Conservation (phyloP, 1,139 yeast species). For the Lodderomyces pseudojiufengensis region DNA sequence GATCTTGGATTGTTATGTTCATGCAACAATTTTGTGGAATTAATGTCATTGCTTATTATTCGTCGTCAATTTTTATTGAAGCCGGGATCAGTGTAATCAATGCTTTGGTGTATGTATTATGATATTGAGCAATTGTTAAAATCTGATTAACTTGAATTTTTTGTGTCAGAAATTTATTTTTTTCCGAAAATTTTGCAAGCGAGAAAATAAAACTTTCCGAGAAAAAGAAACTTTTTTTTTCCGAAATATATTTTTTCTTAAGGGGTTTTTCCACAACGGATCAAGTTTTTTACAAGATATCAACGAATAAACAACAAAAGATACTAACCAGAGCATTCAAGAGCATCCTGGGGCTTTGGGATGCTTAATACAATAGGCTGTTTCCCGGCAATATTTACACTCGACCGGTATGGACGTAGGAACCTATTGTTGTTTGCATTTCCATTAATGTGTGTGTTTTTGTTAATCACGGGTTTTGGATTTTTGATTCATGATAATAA, state of each 20-base stretch:
- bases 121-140: no score
- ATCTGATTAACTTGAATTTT: no score
- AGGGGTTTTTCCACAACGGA: no score
- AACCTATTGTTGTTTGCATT: conserved; percentile 65
- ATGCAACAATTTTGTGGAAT: conserved; percentile 94
- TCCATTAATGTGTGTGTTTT: conserved; percentile 68
- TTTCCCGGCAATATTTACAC: conserved; percentile 77
- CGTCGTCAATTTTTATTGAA: conserved; percentile 66
- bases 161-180: no score
- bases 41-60: conserved; percentile 81
- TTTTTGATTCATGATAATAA: conserved; percentile 54
- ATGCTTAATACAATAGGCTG: conserved; percentile 79
- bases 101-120: conserved; percentile 42
- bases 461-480: conserved; percentile 72
- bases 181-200: no score
- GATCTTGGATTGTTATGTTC: conserved; percentile 79
- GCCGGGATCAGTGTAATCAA: conserved; percentile 60
- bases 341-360: conserved; percentile 87
- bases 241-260: no score
- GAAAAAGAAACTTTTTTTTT: no score
- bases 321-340: background rate
- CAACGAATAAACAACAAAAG: no score
- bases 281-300: no score
- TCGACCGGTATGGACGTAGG: conserved; percentile 78
- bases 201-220: no score